Evolutionary conservation across 2,329 filamentous ascomycete genomes (phyloP).

Genomic region (Talaromyces sp.): DNA sequence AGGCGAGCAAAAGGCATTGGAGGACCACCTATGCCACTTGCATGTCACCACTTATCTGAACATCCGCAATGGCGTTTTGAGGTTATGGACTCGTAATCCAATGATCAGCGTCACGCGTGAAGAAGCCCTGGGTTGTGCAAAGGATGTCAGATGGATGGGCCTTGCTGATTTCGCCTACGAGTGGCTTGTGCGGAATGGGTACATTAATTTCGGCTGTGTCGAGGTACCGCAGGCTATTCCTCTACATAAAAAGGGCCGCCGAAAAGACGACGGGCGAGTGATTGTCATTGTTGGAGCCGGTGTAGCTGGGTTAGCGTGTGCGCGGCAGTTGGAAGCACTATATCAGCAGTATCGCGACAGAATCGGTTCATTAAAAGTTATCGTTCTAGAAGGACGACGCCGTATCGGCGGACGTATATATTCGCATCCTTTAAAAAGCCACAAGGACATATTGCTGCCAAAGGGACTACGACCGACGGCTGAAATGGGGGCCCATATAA

Average conservation of each 20-base stretch:
- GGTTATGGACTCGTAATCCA: slow-evolving; percentile 84
- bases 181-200: slow-evolving; percentile 85
- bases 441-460: slow-evolving; percentile 50
- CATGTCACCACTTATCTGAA: slow-evolving; percentile 96
- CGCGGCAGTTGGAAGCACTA: slow-evolving; percentile 81
- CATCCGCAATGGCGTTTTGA: slow-evolving; percentile 87
- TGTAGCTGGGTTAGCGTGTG: slow-evolving; percentile 88
- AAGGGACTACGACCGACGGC: slow-evolving; percentile 65
- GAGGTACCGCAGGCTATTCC: slow-evolving; percentile 53
- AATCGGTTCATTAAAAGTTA: slow-evolving; percentile 62
- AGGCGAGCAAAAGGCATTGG: slow-evolving; percentile 75
- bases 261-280: slow-evolving; percentile 56
- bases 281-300: slow-evolving; percentile 87
- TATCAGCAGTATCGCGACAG: slow-evolving; percentile 72
- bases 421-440: slow-evolving; percentile 64
- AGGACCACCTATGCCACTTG: slow-evolving; percentile 73
- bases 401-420: slow-evolving; percentile 91
- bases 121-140: slow-evolving; percentile 86
- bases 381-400: slow-evolving; percentile 80
- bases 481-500: slow-evolving; percentile 97
- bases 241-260: slow-evolving; percentile 33
- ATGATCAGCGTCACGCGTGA: slow-evolving; percentile 73
- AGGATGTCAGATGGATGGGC: slow-evolving; percentile 81
- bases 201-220: slow-evolving; percentile 94
- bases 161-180: slow-evolving; percentile 83